These are phyloP conservation scores for Nicotiana knightiana DNA, from an alignment of 257 asterid genomes.

Conservation along the genomic window DNA sequence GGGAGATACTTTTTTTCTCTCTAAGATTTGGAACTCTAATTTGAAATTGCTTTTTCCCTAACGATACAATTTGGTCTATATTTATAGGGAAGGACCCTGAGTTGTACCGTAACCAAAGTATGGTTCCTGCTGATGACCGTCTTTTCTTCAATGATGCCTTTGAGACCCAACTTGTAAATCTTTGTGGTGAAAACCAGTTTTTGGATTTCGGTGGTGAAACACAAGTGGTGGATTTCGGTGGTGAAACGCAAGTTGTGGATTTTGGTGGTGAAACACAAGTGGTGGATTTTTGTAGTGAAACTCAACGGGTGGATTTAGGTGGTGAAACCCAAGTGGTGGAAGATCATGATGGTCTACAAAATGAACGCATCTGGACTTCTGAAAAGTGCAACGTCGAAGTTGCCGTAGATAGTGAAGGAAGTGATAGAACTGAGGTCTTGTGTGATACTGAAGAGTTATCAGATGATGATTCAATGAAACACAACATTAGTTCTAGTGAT, in stretches of 20 bases:
- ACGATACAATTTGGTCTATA: background rate
- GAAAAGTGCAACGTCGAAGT: conserved; percentile 31
- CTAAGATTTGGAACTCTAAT: conserved; percentile 4
- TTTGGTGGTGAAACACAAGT: conserved; percentile 20
- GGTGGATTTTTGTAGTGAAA: conserved; percentile 19
- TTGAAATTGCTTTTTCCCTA: conserved; percentile 11
- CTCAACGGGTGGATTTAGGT: conserved; percentile 18
- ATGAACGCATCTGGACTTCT: conserved; percentile 21
- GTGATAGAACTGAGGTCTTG: conserved; percentile 32
- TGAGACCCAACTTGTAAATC: conserved; percentile 39
- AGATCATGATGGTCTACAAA: conserved; percentile 32
- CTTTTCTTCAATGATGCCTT: conserved; percentile 42
- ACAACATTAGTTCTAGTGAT: conserved; percentile 16
- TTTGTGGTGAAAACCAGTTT: conserved; percentile 14
- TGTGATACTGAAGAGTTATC: conserved; percentile 45
- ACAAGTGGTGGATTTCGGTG: conserved; percentile 17
- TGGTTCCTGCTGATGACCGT: conserved; percentile 41
- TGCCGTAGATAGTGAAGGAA: conserved; percentile 24
- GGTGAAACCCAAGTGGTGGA: conserved; percentile 60
- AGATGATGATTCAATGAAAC: conserved; percentile 28
- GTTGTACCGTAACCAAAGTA: conserved; percentile 19
- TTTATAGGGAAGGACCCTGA: conserved; percentile 29
- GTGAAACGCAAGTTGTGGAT: conserved; percentile 22
- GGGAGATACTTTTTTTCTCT: background rate
- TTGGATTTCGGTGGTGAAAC: conserved; percentile 19